Conservation (phyloP, 257 asterid genomes). For the Fraxinus anomala region DNA sequence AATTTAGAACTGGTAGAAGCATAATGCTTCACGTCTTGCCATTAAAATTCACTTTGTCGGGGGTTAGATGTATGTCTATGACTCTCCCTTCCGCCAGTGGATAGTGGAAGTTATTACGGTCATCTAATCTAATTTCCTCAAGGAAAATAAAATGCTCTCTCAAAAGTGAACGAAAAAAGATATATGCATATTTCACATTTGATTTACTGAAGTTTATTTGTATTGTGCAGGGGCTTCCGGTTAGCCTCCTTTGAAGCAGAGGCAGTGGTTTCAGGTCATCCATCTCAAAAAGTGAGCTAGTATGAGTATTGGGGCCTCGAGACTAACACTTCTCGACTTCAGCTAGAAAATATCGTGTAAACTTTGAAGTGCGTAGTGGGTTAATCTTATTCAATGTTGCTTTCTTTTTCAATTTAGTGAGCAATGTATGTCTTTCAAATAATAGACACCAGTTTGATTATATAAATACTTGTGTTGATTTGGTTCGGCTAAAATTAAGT, state of each 20-base stretch:
- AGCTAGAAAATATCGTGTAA: background rate
- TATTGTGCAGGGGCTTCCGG: conserved; percentile 43
- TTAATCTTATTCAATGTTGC: background rate
- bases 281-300: background rate
- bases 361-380: background rate
- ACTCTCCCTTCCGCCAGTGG: background rate
- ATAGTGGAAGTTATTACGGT: background rate
- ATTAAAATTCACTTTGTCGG: background rate
- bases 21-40: background rate
- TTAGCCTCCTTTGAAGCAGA: conserved; percentile 26
- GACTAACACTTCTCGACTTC: background rate
- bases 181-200: background rate
- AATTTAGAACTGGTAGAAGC: background rate
- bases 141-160: background rate
- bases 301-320: background rate
- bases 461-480: background rate
- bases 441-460: background rate
- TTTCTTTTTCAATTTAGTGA: background rate
- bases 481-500: background rate
- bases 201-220: background rate
- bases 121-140: background rate
- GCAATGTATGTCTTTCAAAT: background rate
- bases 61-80: background rate
- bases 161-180: background rate
- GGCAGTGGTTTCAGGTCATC: background rate